Base-by-base conservation (phyloP, 306 rosid species). In the Vigna hirtella region DNA sequence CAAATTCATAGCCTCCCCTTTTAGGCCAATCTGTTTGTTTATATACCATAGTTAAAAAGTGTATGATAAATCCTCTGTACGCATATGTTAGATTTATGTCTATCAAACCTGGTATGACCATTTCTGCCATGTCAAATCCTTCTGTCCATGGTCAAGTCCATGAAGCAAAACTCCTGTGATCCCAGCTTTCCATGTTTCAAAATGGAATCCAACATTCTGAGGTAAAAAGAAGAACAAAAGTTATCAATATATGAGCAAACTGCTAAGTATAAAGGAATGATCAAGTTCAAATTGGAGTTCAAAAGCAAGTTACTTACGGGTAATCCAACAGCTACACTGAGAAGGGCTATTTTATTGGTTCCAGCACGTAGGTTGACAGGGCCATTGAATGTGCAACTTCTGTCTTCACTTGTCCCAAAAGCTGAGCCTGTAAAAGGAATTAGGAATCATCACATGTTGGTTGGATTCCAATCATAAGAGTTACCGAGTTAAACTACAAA, bases 241-340 rank as follows among this genome's bases (percentile, higher is more conserved):
- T 40, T 67, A 72, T 72, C 4, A 76, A 72, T 18, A 4, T 34
- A 30, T 76, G 74, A 24, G 28, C 2, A 18, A 40, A 73, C n/a
- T 50, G 16, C 36, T 51, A 34, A 67, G 65, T n/a, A 58, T 58
- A 66, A 28, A 82, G 43, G 28, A 38, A 5, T 11, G 7, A 50
- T 68, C 45, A 51, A 50, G 70, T 64, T 17, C 78, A 64, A 66
- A 26, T 34, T 81, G 51, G 83, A 66, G 59, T 69, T 0, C 43
- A 66, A 40, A 82, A 74, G 43, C 57, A 78, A 70, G 77, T 61
- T 56, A 79, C 91, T 82, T 28, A 95, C 99, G 24, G 97, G 96
- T 64, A 95, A 88, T 88, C 99, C 99, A 69, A 91, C 96, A 66
- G 99, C 91, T 45, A 93, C 74, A 73, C 98, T 95, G 52, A 95